Evolutionary conservation across 345 rosid genomes (phyloP).

Genomic region (Populus deltoides): DNA sequence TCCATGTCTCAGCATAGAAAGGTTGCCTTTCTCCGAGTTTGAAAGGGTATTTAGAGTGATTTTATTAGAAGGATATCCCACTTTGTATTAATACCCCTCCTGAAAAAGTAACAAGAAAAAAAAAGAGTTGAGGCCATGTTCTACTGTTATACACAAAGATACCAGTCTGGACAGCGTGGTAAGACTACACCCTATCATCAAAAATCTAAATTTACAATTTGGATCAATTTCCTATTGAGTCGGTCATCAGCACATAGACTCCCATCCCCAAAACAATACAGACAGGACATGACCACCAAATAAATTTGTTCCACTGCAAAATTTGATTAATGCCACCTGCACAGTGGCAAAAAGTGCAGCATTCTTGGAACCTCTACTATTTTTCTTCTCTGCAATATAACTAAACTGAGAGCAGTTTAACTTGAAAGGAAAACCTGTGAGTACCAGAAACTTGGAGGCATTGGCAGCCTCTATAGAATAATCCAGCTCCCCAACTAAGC

Average conservation of each 20-base stretch:
- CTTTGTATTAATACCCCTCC: neutral
- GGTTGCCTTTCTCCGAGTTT: too few species aligned
- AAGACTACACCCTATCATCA: neutral
- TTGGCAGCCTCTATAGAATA: constrained; percentile 82
- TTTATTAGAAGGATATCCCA: neutral
- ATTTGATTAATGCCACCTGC: neutral
- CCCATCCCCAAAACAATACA: neutral
- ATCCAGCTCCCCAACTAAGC: constrained; percentile 91
- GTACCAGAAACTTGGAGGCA: constrained; percentile 80
- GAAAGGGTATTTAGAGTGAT: too few species aligned
- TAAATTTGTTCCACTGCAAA: neutral
- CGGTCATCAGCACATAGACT: neutral
- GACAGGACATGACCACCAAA: neutral
- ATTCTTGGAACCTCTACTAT: neutral
- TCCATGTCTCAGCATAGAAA: too few species aligned
- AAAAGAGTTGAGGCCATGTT: neutral
- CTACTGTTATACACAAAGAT: neutral
- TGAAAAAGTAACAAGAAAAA: neutral
- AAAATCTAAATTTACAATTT: neutral
- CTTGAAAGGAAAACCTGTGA: constrained; percentile 2
- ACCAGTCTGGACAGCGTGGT: neutral
- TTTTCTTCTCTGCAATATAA: neutral
- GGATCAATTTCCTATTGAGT: neutral
- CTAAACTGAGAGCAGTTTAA: neutral
- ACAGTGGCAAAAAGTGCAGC: neutral